phyloP scores from a whole-genome alignment of 1,284 basidiomycete genomes.

The Schizophyllum commune region DNA sequence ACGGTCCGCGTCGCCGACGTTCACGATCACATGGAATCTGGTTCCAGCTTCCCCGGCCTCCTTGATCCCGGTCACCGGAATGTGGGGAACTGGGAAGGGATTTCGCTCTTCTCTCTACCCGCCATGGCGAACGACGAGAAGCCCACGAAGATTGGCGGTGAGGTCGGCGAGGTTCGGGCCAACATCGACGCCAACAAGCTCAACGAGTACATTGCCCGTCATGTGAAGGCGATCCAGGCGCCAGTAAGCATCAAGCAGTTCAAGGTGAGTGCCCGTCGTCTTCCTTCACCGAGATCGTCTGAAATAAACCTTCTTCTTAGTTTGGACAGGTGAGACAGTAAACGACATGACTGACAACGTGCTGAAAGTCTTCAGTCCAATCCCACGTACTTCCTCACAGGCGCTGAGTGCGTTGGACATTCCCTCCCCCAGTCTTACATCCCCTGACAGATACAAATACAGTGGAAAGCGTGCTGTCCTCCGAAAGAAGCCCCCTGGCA shows the following conservation, averaged over 20 bases:
- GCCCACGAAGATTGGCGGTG: neutral
- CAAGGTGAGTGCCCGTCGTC: constrained; percentile 47
- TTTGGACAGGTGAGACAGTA: neutral
- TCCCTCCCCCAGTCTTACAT: neutral
- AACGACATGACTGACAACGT: constrained; percentile 21
- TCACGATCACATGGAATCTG: no score
- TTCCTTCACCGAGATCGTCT: neutral
- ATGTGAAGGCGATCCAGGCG: constrained; percentile 50
- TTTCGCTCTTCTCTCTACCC: no score
- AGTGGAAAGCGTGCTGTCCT: constrained; percentile 69
- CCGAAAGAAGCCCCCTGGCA: constrained; percentile 90
- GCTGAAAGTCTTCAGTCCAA: constrained; percentile 64
- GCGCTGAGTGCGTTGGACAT: constrained; percentile 43
- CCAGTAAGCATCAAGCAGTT: constrained; percentile 88
- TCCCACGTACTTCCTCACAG: constrained; percentile 89
- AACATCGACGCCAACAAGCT: constrained; percentile 60
- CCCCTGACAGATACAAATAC: constrained; percentile 5
- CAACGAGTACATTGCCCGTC: constrained; percentile 57
- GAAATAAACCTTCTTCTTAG: neutral
- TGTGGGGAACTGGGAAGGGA: no score
- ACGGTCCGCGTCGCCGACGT: no score
- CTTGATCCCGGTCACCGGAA: no score
- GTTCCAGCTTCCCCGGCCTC: no score
- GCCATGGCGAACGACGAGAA: neutral
- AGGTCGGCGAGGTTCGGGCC: constrained; percentile 46